Conservation (phyloP, 805 yeast species). For the Metschnikowia gelsemii region DNA sequence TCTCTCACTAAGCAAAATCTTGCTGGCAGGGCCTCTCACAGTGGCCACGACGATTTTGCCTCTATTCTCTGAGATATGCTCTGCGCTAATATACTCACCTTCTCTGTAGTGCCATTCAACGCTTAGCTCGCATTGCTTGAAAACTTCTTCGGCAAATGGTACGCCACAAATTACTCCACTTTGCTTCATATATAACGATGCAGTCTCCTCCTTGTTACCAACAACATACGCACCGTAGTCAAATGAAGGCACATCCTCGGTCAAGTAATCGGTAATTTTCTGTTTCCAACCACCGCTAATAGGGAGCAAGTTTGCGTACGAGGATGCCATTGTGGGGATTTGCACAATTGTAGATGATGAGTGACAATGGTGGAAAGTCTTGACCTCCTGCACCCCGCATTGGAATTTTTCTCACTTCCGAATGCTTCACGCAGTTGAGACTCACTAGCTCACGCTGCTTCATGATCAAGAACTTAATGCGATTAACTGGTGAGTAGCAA, state of each 20-base stretch:
- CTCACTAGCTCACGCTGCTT: neutral
- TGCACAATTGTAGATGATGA: too few relatives aligned
- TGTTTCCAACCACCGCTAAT: slow-evolving; percentile 78
- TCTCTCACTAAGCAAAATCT: slow-evolving; percentile 80
- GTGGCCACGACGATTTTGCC: slow-evolving; percentile 72
- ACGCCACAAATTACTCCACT: slow-evolving; percentile 79
- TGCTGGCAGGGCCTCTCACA: slow-evolving; percentile 77
- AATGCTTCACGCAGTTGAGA: neutral
- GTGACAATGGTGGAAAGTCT: neutral
- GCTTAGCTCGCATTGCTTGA: slow-evolving; percentile 64
- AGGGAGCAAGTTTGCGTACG: slow-evolving; percentile 61
- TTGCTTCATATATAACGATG: slow-evolving; percentile 78
- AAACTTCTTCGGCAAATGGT: slow-evolving; percentile 87
- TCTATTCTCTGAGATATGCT: slow-evolving; percentile 45
- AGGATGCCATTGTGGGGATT: slow-evolving; percentile 19
- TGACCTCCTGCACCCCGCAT: slow-evolving; percentile 15
- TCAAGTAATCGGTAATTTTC: slow-evolving; percentile 69
- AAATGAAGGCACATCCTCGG: slow-evolving; percentile 90
- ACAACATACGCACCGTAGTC: slow-evolving; percentile 95
- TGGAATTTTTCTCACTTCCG: slow-evolving; percentile 4
- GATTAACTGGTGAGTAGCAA: too few relatives aligned
- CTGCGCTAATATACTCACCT: slow-evolving; percentile 48
- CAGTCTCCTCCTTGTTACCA: slow-evolving; percentile 70
- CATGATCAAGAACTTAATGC: too few relatives aligned
- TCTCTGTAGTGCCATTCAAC: slow-evolving; percentile 76